Conservation (phyloP, 129 eudicot genomes). For the Artemisia tridentata region DNA sequence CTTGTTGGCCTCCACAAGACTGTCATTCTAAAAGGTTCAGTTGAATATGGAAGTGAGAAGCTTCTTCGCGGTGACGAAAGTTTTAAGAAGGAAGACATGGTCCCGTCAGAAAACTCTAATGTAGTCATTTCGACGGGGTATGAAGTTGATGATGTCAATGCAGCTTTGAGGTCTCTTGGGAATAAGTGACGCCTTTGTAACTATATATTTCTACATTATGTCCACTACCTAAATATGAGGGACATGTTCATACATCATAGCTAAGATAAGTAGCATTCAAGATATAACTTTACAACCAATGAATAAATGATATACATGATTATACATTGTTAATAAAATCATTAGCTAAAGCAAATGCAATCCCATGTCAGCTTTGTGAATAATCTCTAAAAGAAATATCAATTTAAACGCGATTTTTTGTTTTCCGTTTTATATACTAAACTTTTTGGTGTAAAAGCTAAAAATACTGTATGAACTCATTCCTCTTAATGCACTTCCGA, state of each 20-base stretch:
- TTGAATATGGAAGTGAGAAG: slow-evolving; percentile 55
- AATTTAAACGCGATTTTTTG: too few relatives aligned
- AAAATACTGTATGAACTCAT: too few relatives aligned
- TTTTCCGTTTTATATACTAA: too few relatives aligned
- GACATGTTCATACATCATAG: slow-evolving; percentile 32
- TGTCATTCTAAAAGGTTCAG: slow-evolving; percentile 51
- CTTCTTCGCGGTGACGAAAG: slow-evolving; percentile 48
- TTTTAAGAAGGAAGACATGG: slow-evolving; percentile 53
- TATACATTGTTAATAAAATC: slow-evolving; percentile 22
- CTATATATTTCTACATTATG: slow-evolving; percentile 19
- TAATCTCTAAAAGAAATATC: too few relatives aligned
- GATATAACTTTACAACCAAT: slow-evolving; percentile 9
- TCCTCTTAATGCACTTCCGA: too few relatives aligned
- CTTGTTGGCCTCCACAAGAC: slow-evolving; percentile 76
- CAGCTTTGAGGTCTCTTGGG: slow-evolving; percentile 54
- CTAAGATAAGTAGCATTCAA: slow-evolving; percentile 24
- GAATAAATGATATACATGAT: slow-evolving; percentile 15
- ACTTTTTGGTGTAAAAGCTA: too few relatives aligned
- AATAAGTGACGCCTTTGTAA: slow-evolving; percentile 34
- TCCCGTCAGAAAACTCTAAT: slow-evolving; percentile 48
- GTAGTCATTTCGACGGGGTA: slow-evolving; percentile 47
- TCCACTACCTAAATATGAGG: slow-evolving; percentile 12
- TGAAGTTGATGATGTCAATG: slow-evolving; percentile 50
- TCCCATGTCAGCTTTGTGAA: background rate
- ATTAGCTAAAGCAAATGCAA: slow-evolving; percentile 20